A percentile compares a stretch with the other conserved stretches of the same genome.
phyloP scores from a whole-genome alignment of 2,329 filamentous ascomycete species.

The Colletotrichum graminicola region DNA sequence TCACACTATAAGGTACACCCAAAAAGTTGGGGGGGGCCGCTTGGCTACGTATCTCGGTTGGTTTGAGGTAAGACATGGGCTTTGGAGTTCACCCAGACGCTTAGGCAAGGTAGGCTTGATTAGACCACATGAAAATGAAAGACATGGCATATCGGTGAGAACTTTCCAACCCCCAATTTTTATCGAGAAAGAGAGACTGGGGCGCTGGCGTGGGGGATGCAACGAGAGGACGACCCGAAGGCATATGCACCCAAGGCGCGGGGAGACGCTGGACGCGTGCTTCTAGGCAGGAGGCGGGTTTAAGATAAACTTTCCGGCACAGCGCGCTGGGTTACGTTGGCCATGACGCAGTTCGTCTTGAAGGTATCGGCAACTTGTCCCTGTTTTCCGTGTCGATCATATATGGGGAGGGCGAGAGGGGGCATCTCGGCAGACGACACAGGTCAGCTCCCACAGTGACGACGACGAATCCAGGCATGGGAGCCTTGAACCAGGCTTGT shows the following conservation, averaged over 20 bases:
- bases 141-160: slow-evolving; percentile 31
- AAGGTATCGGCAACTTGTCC: background rate
- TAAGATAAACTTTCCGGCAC: background rate
- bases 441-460: slow-evolving; percentile 18
- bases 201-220: background rate
- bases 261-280: background rate
- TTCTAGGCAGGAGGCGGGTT: background rate
- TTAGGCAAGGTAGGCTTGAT: slow-evolving; percentile 3
- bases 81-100: background rate
- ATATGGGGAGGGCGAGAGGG: slow-evolving; percentile 1
- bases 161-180: slow-evolving; percentile 11
- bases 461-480: slow-evolving; percentile 22
- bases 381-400: slow-evolving; percentile 11
- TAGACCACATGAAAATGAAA: slow-evolving; percentile 12
- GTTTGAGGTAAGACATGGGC: slow-evolving; percentile 1
- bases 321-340: background rate
- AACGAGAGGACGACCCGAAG: background rate
- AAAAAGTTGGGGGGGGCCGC: background rate
- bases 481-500: slow-evolving; percentile 1
- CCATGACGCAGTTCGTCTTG: background rate
- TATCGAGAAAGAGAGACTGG: background rate
- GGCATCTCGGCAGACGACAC: background rate
- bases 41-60: background rate
- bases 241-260: background rate
- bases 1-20: no score